Base-by-base conservation (phyloP, 805 yeast genomes). In the Candida parachauliodes region DNA sequence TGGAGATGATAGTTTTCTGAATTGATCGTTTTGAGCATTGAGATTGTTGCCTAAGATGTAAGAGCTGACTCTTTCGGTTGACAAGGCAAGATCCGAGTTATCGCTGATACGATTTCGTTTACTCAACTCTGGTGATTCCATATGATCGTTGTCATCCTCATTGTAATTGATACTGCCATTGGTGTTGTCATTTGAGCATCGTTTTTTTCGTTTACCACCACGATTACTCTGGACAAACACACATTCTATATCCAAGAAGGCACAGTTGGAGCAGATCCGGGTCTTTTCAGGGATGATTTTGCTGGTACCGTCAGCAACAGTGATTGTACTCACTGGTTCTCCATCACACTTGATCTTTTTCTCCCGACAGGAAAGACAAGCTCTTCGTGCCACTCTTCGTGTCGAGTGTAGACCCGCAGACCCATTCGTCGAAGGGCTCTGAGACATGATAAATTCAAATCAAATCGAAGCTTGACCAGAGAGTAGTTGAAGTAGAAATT, bases 301-400 rank as follows among this genome's bases (percentile, higher is more conserved):
- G 28, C 43, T 51, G 34, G 46, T 52, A 5, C 55, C 57, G 3
- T 56, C 51, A 5, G 41, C 32, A 17, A 37, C 28, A n/a, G 41
- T 35, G 17, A 40, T 39, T 16, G 44, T 38, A 27, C 41, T 45
- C 4, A 54, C 49, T 10, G 64, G 50, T 46, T 77, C 83, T 10
- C 85, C 85, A 46, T 79, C 83, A 55, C 86, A 79, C 46, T 77
- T 79, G 44, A 79, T 68, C 48, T 80, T 79, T 59, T 76, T 77
- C 47, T 76, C 82, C 28, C 86, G 72, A 42, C 86, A 79, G 4
- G 77, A 67, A 5, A 80, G 59, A 51, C 85, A 79, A 0, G 85
- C 85, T 32, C 80, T 61, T 41, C 74, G 65, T 0, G 83, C 81
- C 2, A 79, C 84, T 5, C 71, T 62, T 17, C 42, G 29, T 21